Percentiles rank a stretch among this genome's conserved stretches.
Conservation (phyloP, 2,329 filamentous ascomycete genomes). For the Acarospora socialis region DNA sequence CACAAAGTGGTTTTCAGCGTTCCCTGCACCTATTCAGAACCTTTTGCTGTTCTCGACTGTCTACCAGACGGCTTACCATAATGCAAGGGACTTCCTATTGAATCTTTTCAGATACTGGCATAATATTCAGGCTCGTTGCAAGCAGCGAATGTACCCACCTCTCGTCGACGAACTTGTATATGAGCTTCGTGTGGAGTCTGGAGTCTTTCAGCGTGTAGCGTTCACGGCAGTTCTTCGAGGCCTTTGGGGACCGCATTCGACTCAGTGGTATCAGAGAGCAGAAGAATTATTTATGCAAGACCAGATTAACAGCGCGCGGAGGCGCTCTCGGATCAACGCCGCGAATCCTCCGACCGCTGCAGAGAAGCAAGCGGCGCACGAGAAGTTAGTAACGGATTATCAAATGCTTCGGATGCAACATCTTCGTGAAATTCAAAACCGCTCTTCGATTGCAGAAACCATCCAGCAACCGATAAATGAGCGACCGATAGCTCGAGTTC, state of each 20-base stretch:
- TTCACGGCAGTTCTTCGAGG: constrained; percentile 10
- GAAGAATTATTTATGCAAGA: constrained; percentile 10
- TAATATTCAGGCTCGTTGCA: constrained; percentile 4
- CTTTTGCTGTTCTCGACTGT: background rate
- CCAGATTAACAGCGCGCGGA: constrained; percentile 4
- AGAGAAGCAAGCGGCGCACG: constrained; percentile 1
- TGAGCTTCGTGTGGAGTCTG: constrained; percentile 7
- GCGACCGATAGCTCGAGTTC: too few relatives aligned
- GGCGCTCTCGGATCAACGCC: background rate
- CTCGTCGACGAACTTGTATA: constrained; percentile 9
- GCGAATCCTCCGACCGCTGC: background rate
- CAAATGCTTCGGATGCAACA: background rate
- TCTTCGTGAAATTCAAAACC: too few relatives aligned
- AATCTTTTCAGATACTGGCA: constrained; percentile 7
- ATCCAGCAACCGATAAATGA: too few relatives aligned
- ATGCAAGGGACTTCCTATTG: constrained; percentile 7
- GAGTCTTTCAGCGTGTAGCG: constrained; percentile 9
- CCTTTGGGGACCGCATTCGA: constrained; percentile 4
- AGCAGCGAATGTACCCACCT: constrained; percentile 9
- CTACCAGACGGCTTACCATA: constrained; percentile 2
- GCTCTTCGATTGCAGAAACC: too few relatives aligned
- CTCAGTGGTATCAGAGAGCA: constrained; percentile 5
- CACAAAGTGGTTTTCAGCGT: constrained; percentile 11
- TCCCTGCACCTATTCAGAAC: constrained; percentile 7
- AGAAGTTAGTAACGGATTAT: constrained; percentile 4